Evolutionary conservation across 345 rosid species (phyloP), one percentile per base, ranked within the genome.

Genomic region (Arabis hirsuta): DNA sequence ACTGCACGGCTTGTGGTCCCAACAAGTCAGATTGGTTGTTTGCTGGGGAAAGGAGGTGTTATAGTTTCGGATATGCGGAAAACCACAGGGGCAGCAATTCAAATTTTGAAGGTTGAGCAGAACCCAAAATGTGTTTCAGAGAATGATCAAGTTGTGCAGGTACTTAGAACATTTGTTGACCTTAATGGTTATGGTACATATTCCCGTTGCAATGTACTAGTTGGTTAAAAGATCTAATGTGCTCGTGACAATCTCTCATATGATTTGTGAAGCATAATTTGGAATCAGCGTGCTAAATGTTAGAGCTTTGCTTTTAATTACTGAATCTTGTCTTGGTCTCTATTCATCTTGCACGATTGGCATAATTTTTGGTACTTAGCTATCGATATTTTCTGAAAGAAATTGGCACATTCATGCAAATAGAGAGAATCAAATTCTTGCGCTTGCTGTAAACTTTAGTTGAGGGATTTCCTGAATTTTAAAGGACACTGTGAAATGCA

Each of bases 131-230:
- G 94, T 72, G 81, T 80, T 22, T 60, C 76, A 24, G 88, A 82
- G 80, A 82, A 78, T 63, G 96, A 90, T 79, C 88, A 85, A 84
- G 87, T 93, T 66, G 94, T 90, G 41, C 97, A 93, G 96, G 98
- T 90, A 67, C 57, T 64, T 64, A 29, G 13, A 48, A 42, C 38
- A 42, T 44, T 32, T 58, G 31, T 43, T 48, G 24, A 59, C 22
- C 55, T 58, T 67, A 8, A 19, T 59, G 60, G 45, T 51, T 66
- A 58, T 13, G 44, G 46, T 57, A 58, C 61, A 39, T 29, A 29
- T 47, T 65, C 14, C 16, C 48, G 16, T 65, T 56, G 53, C 41
- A 36, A 14, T 51, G 27, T 39, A 47, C 48, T 36, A 70, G 16
- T 42, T 24, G 12, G 64, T 69, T 36, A 34, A 69, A n/a, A 47